Percentiles rank a stretch among this genome's conserved stretches.
These are phyloP conservation scores for Fusarium robinianum DNA, from an alignment of 2,329 filamentous ascomycete genomes.

Conservation along the genomic window DNA sequence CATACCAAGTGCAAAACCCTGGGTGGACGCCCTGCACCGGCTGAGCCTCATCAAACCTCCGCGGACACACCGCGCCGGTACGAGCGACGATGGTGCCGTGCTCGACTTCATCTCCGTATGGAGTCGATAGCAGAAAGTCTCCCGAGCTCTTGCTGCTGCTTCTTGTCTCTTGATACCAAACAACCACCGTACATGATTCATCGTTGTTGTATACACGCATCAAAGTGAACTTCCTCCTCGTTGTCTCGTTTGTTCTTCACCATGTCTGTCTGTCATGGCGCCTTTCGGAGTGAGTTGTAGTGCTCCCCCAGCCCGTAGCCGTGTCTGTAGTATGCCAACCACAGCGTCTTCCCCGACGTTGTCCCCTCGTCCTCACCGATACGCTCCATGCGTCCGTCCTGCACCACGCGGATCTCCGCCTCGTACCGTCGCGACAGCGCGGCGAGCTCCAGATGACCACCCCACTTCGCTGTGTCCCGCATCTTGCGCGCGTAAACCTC, in stretches of 20 bases:
- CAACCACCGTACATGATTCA: slow-evolving; percentile 30
- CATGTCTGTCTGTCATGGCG: slow-evolving; percentile 30
- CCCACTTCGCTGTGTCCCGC: slow-evolving; percentile 90
- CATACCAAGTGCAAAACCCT: slow-evolving; percentile 46
- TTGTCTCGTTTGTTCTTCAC: slow-evolving; percentile 6
- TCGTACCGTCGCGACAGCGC: slow-evolving; percentile 82
- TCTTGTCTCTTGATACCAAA: slow-evolving; percentile 33
- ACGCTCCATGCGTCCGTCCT: slow-evolving; percentile 79
- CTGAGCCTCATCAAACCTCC: slow-evolving; percentile 56
- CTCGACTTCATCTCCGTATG: slow-evolving; percentile 61
- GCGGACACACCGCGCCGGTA: slow-evolving; percentile 55
- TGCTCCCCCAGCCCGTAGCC: slow-evolving; percentile 95
- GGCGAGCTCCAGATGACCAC: slow-evolving; percentile 86
- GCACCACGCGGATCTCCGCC: slow-evolving; percentile 81
- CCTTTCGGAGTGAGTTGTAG: slow-evolving; percentile 82
- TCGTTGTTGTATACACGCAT: slow-evolving; percentile 26
- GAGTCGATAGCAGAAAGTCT: slow-evolving; percentile 41
- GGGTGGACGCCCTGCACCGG: slow-evolving; percentile 45
- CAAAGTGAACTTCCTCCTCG: slow-evolving; percentile 26
- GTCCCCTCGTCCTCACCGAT: slow-evolving; percentile 58
- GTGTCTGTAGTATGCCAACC: slow-evolving; percentile 94
- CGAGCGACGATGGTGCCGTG: slow-evolving; percentile 50
- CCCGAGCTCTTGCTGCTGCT: slow-evolving; percentile 9
- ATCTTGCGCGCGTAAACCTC: slow-evolving; percentile 76
- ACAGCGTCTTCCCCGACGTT: slow-evolving; percentile 63